Evolutionary conservation across 768 basidiomycete species (phyloP).

Genomic region (Leccinum aurantiacum): DNA sequence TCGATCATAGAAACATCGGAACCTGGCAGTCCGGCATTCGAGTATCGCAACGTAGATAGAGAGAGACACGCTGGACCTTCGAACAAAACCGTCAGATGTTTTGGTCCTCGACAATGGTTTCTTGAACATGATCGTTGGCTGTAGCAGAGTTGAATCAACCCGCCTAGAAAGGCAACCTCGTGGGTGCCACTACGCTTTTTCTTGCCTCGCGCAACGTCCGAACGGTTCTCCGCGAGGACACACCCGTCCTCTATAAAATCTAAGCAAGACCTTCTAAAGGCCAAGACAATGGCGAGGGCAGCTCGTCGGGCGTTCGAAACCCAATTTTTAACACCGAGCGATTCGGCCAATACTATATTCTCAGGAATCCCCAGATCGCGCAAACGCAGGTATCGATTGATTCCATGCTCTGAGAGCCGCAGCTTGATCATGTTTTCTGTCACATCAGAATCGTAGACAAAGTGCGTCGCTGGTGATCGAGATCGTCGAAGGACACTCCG

Average conservation of each 20-base stretch:
- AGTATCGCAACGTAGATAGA: slow-evolving; percentile 73
- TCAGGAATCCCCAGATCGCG: slow-evolving; percentile 90
- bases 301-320: slow-evolving; percentile 56
- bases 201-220: slow-evolving; percentile 81
- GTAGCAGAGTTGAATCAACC: background rate
- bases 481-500: background rate
- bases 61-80: no score
- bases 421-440: slow-evolving; percentile 10
- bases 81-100: slow-evolving; percentile 44
- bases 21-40: slow-evolving; percentile 83
- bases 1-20: slow-evolving; percentile 79
- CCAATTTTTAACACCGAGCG: slow-evolving; percentile 93
- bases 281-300: slow-evolving; percentile 36
- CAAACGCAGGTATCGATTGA: slow-evolving; percentile 63
- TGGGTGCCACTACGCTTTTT: background rate
- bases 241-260: slow-evolving; percentile 63
- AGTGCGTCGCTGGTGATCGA: slow-evolving; percentile 29
- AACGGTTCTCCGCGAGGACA: slow-evolving; percentile 61
- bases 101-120: slow-evolving; percentile 68
- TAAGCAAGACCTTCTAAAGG: slow-evolving; percentile 34
- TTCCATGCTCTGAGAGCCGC: slow-evolving; percentile 17
- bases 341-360: slow-evolving; percentile 91
- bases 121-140: slow-evolving; percentile 62
- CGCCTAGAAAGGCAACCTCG: slow-evolving; percentile 20
- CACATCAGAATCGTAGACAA: slow-evolving; percentile 59